Base-by-base conservation (phyloP, 768 basidiomycete genomes). In the Strobilomyces echinocephalus region DNA sequence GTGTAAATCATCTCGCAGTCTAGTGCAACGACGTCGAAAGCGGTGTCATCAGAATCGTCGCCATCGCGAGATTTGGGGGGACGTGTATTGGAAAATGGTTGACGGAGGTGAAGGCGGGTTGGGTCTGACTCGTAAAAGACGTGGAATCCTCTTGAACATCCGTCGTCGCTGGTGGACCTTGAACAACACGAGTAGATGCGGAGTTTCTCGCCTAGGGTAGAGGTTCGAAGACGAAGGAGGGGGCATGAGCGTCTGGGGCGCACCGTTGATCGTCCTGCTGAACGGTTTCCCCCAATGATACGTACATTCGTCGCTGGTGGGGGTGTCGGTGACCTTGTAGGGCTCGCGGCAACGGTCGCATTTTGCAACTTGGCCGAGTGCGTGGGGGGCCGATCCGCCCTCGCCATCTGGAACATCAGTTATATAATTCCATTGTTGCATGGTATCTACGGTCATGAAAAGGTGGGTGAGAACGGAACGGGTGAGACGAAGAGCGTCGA, bases 1-100 rank as follows among this genome's bases (percentile, higher is more conserved):
- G 92, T 89, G 72, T 95, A 93, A 9, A 97, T 78, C 90, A 98
- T 93, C 71, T 99, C 97, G 65, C 97, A 98, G 68, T 99, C 97
- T 46, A 98, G 74, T 0, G 91, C 91, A 6, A 85, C 89, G 5
- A 97, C 80, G 52, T 94, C 89, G 42, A 91, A 72, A 1, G 79
- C 74, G 2, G 73, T 68, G 48, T 73, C 72, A 1, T 62, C 42
- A 49, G 49, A 9, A 15, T 33, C 21, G 20, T 52, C 41, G 9
- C n/a, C 51, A 28, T 51, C 47, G 44, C 26, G 4, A 26, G 50
- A 38, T 16, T 52, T 50, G 3, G 60, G 57, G 4, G 65, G 56
- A 8, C 72, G 64, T 20, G 77, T 72, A 62, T 69, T 42, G 34
- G 91, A 82, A 70, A 94, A 97, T 0, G 86, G 69, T 52, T 91